Conservation (phyloP, 331 rosid species). For the Quercus lobata region DNA sequence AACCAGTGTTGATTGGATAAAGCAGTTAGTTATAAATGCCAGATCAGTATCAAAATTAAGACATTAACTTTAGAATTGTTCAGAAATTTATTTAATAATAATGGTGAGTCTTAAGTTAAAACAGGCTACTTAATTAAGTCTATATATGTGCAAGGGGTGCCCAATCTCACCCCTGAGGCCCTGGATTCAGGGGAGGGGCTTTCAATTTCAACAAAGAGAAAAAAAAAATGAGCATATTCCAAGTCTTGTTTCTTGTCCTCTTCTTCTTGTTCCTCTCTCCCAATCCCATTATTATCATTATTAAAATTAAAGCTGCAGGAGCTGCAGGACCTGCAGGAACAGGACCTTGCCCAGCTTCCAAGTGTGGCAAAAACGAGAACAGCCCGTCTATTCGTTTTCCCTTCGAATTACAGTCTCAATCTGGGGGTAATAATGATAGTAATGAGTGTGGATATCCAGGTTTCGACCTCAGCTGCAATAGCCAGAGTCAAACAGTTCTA, state of each 20-base stretch:
- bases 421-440: background rate
- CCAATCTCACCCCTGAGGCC: background rate
- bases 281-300: conserved; percentile 20
- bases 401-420: conserved; percentile 30
- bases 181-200: background rate
- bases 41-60: background rate
- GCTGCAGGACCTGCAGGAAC: background rate
- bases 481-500: conserved; percentile 26
- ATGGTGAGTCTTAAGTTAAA: background rate
- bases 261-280: conserved; percentile 16
- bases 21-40: conserved; percentile 1
- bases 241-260: conserved; percentile 26
- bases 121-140: too few relatives aligned
- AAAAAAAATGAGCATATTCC: conserved; percentile 37
- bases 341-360: conserved; percentile 26
- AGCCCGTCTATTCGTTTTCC: conserved; percentile 53
- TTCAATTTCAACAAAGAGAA: too few relatives aligned
- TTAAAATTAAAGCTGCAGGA: too few relatives aligned
- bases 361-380: conserved; percentile 24
- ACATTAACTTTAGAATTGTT: background rate
- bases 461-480: conserved; percentile 51
- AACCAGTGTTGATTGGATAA: background rate
- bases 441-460: conserved; percentile 66
- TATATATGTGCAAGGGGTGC: background rate
- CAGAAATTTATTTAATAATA: background rate